A percentile compares a stretch with the other conserved stretches of the same genome.
Conservation (phyloP, 805 yeast genomes). For the Maudiozyma turicensis region DNA sequence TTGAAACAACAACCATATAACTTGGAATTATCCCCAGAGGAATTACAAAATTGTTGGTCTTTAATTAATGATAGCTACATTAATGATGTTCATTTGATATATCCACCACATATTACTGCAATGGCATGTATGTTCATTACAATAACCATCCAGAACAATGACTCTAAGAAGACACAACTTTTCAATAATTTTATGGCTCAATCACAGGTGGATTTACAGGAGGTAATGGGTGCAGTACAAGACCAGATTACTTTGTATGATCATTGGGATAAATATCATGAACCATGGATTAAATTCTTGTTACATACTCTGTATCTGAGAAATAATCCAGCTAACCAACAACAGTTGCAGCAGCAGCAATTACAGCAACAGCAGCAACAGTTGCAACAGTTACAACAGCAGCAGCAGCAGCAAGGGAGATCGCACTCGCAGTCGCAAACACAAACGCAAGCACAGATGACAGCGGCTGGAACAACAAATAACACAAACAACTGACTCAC, state of each 20-base stretch:
- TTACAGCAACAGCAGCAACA: background rate
- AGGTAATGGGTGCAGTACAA: slow-evolving; percentile 74
- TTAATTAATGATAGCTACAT: slow-evolving; percentile 81
- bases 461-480: no score
- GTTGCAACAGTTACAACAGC: background rate
- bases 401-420: background rate
- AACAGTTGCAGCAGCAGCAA: background rate
- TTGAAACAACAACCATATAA: slow-evolving; percentile 27
- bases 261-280: slow-evolving; percentile 81
- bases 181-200: slow-evolving; percentile 49
- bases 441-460: no score
- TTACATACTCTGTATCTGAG: slow-evolving; percentile 26
- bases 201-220: slow-evolving; percentile 67
- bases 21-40: slow-evolving; percentile 43
- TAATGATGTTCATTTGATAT: slow-evolving; percentile 72
- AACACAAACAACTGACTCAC: no score
- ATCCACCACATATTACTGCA: slow-evolving; percentile 87
- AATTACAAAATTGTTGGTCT: slow-evolving; percentile 81
- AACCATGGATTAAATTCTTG: slow-evolving; percentile 39
- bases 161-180: slow-evolving; percentile 5
- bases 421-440: background rate
- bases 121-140: slow-evolving; percentile 74
- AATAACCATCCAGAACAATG: slow-evolving; percentile 28
- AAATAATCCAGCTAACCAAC: slow-evolving; percentile 1
- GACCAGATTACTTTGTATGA: slow-evolving; percentile 75